Conservation (phyloP, 202 grass and related monocot genomes). For the Cymbopogon flexuosus region DNA sequence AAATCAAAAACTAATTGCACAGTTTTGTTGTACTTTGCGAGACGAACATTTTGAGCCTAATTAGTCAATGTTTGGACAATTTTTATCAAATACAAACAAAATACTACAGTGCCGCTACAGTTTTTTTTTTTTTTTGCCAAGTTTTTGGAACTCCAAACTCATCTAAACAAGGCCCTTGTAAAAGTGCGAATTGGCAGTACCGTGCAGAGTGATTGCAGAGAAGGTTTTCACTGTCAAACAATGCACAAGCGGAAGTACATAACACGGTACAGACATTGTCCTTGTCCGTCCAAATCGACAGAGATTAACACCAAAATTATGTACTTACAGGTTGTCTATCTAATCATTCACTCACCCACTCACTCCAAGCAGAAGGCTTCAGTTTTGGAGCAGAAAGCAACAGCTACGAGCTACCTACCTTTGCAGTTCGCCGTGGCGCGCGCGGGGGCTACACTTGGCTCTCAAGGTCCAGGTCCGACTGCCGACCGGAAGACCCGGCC, state of each 20-base stretch:
- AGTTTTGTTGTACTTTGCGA: too few relatives aligned
- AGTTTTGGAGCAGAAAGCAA: background rate
- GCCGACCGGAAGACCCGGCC: slow-evolving; percentile 1
- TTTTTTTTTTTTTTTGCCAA: too few relatives aligned
- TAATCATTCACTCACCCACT: background rate
- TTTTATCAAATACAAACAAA: too few relatives aligned
- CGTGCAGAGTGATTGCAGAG: background rate
- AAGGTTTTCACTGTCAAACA: background rate
- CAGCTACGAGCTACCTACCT: background rate
- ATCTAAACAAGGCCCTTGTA: too few relatives aligned
- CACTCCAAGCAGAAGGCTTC: background rate
- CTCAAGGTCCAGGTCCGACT: slow-evolving; percentile 41
- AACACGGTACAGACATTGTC: background rate
- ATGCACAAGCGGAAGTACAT: background rate
- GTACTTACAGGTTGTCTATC: background rate
- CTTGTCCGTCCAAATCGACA: background rate
- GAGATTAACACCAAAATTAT: slow-evolving; percentile 17
- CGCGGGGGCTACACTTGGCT: slow-evolving; percentile 24
- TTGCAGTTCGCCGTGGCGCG: background rate
- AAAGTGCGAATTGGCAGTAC: background rate
- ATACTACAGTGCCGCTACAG: too few relatives aligned
- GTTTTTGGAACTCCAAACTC: too few relatives aligned
- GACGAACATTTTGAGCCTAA: too few relatives aligned
- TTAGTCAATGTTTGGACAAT: too few relatives aligned
- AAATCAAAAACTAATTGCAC: too few relatives aligned